phyloP scores from a whole-genome alignment of 139 green algal genomes.

The Helicosporidium sp. region DNA sequence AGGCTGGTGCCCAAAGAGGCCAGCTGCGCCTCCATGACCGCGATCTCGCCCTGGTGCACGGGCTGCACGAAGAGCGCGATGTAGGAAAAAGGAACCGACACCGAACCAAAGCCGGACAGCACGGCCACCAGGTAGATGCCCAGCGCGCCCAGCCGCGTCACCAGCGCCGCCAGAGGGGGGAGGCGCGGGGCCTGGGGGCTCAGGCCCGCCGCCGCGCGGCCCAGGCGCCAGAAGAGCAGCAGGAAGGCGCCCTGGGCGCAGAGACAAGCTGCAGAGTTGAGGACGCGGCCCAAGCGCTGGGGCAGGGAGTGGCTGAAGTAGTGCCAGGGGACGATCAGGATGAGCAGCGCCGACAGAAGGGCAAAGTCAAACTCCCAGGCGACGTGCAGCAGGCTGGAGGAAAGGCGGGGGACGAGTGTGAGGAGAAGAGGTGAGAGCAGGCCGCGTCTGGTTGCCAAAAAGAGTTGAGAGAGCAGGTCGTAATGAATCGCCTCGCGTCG shows the following conservation, averaged over 20 bases:
- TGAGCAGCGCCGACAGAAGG: constrained; percentile 53
- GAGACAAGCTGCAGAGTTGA: too few species aligned
- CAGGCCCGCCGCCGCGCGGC: constrained; percentile 40
- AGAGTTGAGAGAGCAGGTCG: too few species aligned
- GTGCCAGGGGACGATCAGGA: constrained; percentile 65
- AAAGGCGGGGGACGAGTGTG: not conserved
- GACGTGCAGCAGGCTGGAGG: not conserved
- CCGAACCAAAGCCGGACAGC: constrained; percentile 73
- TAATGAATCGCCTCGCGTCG: too few species aligned
- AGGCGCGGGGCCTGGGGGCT: not conserved
- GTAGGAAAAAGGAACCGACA: constrained; percentile 81
- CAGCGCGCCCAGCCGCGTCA: constrained; percentile 69
- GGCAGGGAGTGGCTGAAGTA: constrained; percentile 43
- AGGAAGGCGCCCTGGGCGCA: too few species aligned
- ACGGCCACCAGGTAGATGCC: constrained; percentile 78
- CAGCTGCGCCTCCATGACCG: constrained; percentile 56
- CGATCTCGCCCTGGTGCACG: constrained; percentile 51
- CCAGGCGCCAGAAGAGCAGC: constrained; percentile 53
- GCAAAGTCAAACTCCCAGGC: too few species aligned
- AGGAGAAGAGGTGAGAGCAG: not conserved
- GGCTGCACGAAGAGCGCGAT: constrained; percentile 71
- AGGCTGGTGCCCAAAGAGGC: constrained; percentile 23
- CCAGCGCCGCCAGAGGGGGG: constrained; percentile 24
- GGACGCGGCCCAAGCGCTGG: constrained; percentile 4
- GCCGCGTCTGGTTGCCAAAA: not conserved